Evolutionary conservation across 2,329 filamentous ascomycete species (phyloP).

Genomic region (Septoria petroselini): DNA sequence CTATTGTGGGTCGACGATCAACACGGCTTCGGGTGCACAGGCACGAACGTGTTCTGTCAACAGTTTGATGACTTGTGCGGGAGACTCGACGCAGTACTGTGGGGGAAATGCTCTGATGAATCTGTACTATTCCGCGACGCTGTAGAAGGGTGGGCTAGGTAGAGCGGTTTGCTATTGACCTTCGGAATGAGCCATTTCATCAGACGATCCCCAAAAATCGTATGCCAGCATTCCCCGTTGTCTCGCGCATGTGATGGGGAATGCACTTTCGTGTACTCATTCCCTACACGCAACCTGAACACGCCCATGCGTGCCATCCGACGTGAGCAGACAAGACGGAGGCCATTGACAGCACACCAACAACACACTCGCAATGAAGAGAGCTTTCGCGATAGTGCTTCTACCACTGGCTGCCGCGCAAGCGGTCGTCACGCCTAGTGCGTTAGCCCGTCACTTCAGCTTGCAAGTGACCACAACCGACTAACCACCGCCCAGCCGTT

Average conservation of each 20-base stretch:
- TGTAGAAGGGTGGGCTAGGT: background rate
- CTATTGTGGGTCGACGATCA: conserved; percentile 32
- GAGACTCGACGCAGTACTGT: conserved; percentile 33
- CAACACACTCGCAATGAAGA: background rate
- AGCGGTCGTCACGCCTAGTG: background rate
- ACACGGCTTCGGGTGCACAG: conserved; percentile 21
- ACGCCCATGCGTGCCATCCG: no score
- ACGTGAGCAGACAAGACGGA: no score
- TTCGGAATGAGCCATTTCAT: no score
- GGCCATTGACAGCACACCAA: no score
- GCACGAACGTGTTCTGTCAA: conserved; percentile 22
- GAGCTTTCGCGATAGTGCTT: background rate
- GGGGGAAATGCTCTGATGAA: conserved; percentile 34
- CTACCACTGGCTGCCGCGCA: background rate
- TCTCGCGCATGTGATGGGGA: no score
- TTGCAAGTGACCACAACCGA: background rate
- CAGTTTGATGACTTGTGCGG: conserved; percentile 31
- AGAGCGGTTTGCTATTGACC: no score
- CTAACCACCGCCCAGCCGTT: background rate
- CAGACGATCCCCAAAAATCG: no score
- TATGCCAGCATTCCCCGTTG: no score
- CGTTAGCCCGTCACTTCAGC: background rate
- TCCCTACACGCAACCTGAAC: no score
- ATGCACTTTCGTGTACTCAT: no score
- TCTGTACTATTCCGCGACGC: conserved; percentile 32